Evolutionary conservation across 768 basidiomycete genomes (phyloP), one percentile per base, ranked within the genome.

Genomic region (Suillus alpinus): DNA sequence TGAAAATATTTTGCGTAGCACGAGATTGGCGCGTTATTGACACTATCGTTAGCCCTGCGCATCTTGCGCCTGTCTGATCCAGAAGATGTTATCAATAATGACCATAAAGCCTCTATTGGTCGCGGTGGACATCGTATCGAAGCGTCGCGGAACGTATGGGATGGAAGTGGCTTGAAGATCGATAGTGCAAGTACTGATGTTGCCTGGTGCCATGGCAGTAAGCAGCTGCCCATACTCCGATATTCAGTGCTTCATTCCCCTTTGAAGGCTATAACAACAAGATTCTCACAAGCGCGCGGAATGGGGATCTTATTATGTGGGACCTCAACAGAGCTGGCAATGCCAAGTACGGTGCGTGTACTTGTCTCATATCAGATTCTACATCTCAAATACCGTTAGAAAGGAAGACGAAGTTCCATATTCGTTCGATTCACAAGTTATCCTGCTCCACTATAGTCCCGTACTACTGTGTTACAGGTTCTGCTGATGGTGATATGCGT

Each of bases 221-320:
- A 59, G 84, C 23, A n/a, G 20, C 16, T 58, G 29, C 40, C 31
- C 8, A 59, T 57, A 32, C 39, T 39, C 43, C 31, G 1, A 44
- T 44, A 7, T 50, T 46, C 26, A 10, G n/a, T 56, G 59, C 31
- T 68, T 46, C 56, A 50, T 55, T 39, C 10, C 7, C 26, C n/a
- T 53, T 62, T 20, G 41, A 63, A 92, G 91, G 72, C 12, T 91
- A 85, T 74, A 85, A 77, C 69, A 85, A 86, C 71, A 93, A 92
- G 74, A 83, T 92, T 53, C 71, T 93, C 23, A 92, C 91, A 3
- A 91, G 90, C 67, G 89, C 89, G 1, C 77, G 88, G 16, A 92
- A 91, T 63, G 91, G 91, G 1, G 91, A 92, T 57, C 81, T 93
- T 40, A 88, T 92, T 34, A 83, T 92, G 79, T 93, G 91, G 91